Base-by-base conservation (phyloP, 1,284 basidiomycete species). In the Hemileia vastatrix region DNA sequence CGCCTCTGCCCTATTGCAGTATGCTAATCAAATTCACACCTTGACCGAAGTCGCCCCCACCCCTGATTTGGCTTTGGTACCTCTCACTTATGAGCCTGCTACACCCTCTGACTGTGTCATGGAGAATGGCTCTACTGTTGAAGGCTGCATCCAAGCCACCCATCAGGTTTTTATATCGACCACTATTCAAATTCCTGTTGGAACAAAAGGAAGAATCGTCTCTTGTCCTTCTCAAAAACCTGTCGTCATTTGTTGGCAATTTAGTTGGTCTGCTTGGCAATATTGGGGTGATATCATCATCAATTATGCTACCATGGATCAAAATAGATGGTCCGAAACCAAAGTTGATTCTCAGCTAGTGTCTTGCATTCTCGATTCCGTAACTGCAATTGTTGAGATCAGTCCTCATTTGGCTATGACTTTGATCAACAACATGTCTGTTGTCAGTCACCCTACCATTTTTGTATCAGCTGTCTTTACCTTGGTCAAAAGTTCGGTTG, bases 81-180 rank as follows among this genome's bases (percentile, higher is more conserved):
- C n/a, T n/a, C n/a, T n/a, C n/a, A n/a, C n/a, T n/a, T n/a, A n/a
- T n/a, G n/a, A n/a, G n/a, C n/a, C n/a, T n/a, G n/a, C n/a, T n/a
- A n/a, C n/a, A n/a, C n/a, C n/a, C n/a, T n/a, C n/a, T n/a, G n/a
- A n/a, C n/a, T n/a, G n/a, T n/a, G n/a, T n/a, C n/a, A n/a, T n/a
- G n/a, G n/a, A n/a, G n/a, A n/a, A n/a, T n/a, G n/a, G n/a, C n/a
- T n/a, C n/a, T n/a, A n/a, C n/a, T n/a, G n/a, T n/a, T 27, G 49
- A 62, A 36, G 59, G 59, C 33, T 62, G 59, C 52, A 45, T 62
- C n/a, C 48, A 54, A 55, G 59, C 59, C 24, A 62, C 59, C 9
- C 59, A 52, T 13, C 43, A 33, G 15, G 54, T 62, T 43, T 54
- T 45, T 24, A 55, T 62, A 47, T 62, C 59, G 18, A 51, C 59